These are phyloP conservation scores for Boletus vermiculosoides DNA, from an alignment of 768 basidiomycete genomes.

Conservation along the genomic window DNA sequence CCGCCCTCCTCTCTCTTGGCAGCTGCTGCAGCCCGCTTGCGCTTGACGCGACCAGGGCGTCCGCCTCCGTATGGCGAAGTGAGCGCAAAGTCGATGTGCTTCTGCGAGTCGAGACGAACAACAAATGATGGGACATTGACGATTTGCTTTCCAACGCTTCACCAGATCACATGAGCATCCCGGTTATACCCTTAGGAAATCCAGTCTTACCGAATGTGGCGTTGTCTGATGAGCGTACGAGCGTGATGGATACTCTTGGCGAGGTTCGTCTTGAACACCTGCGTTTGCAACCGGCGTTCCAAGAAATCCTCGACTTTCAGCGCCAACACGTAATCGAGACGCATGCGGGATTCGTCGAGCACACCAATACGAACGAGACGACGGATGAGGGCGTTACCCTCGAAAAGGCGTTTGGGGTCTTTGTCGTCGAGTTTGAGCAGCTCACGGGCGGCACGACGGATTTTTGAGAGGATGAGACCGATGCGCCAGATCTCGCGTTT, in stretches of 20 bases:
- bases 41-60: constrained; percentile 93
- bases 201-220: constrained; percentile 87
- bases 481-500: constrained; percentile 99
- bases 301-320: constrained; percentile 99
- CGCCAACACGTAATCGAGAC: constrained; percentile 99
- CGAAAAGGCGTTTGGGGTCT: constrained; percentile 99
- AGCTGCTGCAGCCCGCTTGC: constrained; percentile 93
- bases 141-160: constrained; percentile 95
- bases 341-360: constrained; percentile 98
- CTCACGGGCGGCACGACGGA: constrained; percentile 99
- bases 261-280: constrained; percentile 98
- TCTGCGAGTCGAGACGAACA: constrained; percentile 98
- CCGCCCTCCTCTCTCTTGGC: constrained; percentile 89
- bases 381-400: constrained; percentile 94
- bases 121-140: constrained; percentile 99
- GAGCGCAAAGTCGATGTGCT: constrained; percentile 99
- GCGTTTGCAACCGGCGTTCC: constrained; percentile 97
- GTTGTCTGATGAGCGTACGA: constrained; percentile 94
- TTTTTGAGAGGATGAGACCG: constrained; percentile 96
- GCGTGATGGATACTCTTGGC: constrained; percentile 99
- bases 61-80: constrained; percentile 97
- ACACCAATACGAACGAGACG: constrained; percentile 99
- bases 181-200: background rate
- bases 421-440: constrained; percentile 99
- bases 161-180: constrained; percentile 3